These are phyloP conservation scores for Chlamydomonas eustigma DNA, from an alignment of 139 green algal species.

Conservation along the genomic window DNA sequence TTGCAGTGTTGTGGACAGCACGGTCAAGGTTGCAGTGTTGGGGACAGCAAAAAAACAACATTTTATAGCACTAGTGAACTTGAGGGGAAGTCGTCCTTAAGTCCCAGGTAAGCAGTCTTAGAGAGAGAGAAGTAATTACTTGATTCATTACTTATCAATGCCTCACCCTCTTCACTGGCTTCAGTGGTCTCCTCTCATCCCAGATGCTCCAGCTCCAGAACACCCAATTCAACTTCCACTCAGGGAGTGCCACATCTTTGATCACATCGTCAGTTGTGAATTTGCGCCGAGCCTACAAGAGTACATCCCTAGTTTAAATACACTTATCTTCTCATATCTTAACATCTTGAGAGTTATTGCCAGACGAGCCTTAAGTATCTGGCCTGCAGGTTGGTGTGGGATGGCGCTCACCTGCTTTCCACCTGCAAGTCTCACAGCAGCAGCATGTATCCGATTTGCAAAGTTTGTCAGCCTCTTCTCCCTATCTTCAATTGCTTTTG, in stretches of 20 bases:
- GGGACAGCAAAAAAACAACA: no score
- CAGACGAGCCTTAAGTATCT: no score
- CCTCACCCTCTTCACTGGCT: constrained; percentile 17
- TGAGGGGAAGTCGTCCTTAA: no score
- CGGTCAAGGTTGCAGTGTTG: no score
- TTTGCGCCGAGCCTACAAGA: constrained; percentile 8
- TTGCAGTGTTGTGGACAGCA: no score
- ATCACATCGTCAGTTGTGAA: constrained; percentile 53
- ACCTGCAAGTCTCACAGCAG: constrained; percentile 24
- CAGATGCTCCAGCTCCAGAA: constrained; percentile 24
- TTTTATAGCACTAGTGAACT: no score
- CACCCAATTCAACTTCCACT: constrained; percentile 44
- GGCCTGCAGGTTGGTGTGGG: not conserved
- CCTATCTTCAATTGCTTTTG: constrained; percentile 38
- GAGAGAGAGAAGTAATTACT: no score
- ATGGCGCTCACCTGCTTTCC: constrained; percentile 10
- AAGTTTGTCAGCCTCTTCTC: constrained; percentile 45
- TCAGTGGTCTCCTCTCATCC: constrained; percentile 10
- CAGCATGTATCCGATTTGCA: constrained; percentile 34
- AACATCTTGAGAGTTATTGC: no score
- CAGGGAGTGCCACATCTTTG: constrained; percentile 49
- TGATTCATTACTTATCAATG: no score
- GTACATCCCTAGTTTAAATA: no score
- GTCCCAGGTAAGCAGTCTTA: no score
- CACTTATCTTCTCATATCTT: no score